Conservation (phyloP, 1,139 yeast genomes). For the Spathaspora sp. region DNA sequence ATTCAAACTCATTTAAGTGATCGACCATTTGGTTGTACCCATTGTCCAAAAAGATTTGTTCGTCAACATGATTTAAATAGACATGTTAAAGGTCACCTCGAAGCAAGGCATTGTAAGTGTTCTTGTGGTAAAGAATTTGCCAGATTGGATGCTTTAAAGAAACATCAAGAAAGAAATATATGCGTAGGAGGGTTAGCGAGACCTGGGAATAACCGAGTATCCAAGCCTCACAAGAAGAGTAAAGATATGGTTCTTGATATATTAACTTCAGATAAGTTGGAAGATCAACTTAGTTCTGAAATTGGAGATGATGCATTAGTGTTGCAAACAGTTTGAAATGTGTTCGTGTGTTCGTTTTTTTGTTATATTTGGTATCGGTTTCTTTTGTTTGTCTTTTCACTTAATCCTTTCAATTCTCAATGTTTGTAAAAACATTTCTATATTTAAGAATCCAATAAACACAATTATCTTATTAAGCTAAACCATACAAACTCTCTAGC, state of each 20-base stretch:
- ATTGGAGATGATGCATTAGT: not conserved
- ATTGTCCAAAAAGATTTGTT: constrained; percentile 73
- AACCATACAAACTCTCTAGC: not conserved
- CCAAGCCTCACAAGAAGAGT: constrained; percentile 28
- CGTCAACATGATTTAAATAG: constrained; percentile 92
- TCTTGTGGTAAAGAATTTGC: constrained; percentile 92
- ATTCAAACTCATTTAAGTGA: constrained; percentile 96
- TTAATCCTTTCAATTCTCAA: not conserved
- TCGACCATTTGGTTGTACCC: constrained; percentile 70
- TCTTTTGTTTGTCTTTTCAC: not conserved
- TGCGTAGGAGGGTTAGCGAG: constrained; percentile 65
- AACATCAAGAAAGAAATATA: constrained; percentile 77
- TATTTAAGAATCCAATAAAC: not conserved
- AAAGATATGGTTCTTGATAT: constrained; percentile 17
- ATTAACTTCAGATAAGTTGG: constrained; percentile 20
- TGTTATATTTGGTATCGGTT: not conserved
- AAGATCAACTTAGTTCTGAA: constrained; percentile 16
- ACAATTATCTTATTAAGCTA: not conserved
- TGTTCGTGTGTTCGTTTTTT: not conserved
- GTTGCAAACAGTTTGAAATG: not conserved
- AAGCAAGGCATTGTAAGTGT: constrained; percentile 68
- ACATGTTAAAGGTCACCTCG: constrained; percentile 85
- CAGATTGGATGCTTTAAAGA: constrained; percentile 81
- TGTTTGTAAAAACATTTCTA: not conserved
- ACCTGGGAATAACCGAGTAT: constrained; percentile 23